Conservation (phyloP, 2,329 filamentous ascomycete species). For the Ascochyta pisi region DNA sequence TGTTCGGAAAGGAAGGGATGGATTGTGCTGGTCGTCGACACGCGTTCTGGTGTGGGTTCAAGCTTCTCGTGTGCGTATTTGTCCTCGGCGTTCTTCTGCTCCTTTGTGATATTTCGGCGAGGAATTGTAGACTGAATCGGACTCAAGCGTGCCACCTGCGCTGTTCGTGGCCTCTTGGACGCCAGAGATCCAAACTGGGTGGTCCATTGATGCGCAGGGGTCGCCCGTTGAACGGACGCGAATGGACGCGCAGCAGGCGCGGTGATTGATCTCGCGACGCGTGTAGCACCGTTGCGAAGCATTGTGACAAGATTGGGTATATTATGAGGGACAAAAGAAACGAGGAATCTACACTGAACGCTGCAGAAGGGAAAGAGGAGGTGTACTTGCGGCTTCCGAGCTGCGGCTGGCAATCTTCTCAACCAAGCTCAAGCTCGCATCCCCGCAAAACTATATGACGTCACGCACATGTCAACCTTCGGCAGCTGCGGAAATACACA, state of each 20-base stretch:
- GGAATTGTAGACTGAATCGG: conserved; percentile 46
- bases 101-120: conserved; percentile 52
- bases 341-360: not conserved
- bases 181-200: conserved; percentile 53
- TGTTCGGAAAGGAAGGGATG: conserved; percentile 52
- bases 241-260: conserved; percentile 40
- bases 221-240: conserved; percentile 29
- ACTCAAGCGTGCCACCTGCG: conserved; percentile 40
- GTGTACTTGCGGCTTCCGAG: not conserved
- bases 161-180: conserved; percentile 43
- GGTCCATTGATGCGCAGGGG: conserved; percentile 44
- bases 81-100: conserved; percentile 64
- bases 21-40: conserved; percentile 63
- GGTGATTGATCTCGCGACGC: conserved; percentile 49
- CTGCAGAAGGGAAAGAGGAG: conserved; percentile 8
- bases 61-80: conserved; percentile 63
- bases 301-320: conserved; percentile 33
- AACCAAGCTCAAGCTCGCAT: conserved; percentile 16
- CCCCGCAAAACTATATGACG: conserved; percentile 14
- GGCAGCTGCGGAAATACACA: conserved; percentile 8
- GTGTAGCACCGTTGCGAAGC: conserved; percentile 55
- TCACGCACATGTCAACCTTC: conserved; percentile 16
- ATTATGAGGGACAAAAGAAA: not conserved
- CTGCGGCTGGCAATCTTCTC: conserved; percentile 11
- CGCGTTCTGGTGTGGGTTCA: conserved; percentile 64